Conservation (phyloP, 306 rosid genomes). For the Carpinus fangiana region DNA sequence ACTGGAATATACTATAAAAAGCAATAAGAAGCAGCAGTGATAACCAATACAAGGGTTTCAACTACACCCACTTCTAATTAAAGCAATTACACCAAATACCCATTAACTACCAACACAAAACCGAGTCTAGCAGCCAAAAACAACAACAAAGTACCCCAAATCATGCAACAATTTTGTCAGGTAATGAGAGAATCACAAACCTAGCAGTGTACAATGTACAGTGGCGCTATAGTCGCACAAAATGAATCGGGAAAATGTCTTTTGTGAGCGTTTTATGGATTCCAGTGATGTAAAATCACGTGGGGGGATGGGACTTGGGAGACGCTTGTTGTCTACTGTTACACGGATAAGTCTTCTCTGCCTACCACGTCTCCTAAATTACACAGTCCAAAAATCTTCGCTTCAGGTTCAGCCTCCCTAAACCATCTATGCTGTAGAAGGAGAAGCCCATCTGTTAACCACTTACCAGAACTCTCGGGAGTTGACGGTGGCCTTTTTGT, state of each 20-base stretch:
- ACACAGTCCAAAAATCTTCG: no score
- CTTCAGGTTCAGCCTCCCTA: no score
- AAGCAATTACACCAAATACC: conserved; percentile 24
- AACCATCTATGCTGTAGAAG: no score
- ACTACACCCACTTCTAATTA: conserved; percentile 17
- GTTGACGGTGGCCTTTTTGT: no score
- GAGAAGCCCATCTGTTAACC: no score
- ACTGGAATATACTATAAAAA: conserved; percentile 23
- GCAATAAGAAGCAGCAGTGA: conserved; percentile 16
- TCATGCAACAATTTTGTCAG: background rate
- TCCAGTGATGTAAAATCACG: conserved; percentile 36
- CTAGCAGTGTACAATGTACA: background rate
- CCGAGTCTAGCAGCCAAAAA: background rate
- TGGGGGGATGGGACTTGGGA: conserved; percentile 28
- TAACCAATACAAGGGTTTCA: conserved; percentile 14
- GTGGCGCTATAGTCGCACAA: conserved; percentile 9
- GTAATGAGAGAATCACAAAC: background rate
- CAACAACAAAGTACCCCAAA: background rate
- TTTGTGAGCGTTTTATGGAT: conserved; percentile 26
- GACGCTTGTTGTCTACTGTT: conserved; percentile 19
- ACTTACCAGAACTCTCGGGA: no score
- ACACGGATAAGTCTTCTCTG: background rate
- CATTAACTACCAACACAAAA: conserved; percentile 29
- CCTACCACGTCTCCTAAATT: background rate
- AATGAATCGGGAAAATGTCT: conserved; percentile 30